Conservation (phyloP, 345 rosid genomes). For the Carallia brachiata region DNA sequence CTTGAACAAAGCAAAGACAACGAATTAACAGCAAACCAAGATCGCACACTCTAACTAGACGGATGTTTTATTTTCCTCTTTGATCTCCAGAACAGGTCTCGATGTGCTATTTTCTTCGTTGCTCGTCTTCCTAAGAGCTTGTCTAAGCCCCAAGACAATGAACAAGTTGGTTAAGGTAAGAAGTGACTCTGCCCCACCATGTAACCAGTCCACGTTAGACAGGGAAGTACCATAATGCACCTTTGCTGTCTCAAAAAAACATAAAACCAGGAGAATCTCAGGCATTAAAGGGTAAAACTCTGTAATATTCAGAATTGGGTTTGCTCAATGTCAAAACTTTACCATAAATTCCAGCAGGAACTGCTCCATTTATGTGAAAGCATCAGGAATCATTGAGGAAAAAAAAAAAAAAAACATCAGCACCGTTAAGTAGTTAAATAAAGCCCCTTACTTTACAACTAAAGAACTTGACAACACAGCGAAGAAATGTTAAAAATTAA, state of each 20-base stretch:
- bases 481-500: too few relatives aligned
- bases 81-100: constrained; percentile 19
- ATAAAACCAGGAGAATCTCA: background rate
- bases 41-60: constrained; percentile 20
- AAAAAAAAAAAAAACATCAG: constrained; percentile 26
- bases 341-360: constrained; percentile 94
- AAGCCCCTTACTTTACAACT: background rate
- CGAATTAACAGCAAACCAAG: background rate
- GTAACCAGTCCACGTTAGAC: constrained; percentile 92
- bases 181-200: constrained; percentile 92
- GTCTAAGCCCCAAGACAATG: constrained; percentile 81
- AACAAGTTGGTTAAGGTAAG: constrained; percentile 81
- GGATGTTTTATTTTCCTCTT: constrained; percentile 35
- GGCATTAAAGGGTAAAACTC: background rate
- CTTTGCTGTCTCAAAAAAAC: constrained; percentile 53
- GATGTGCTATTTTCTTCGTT: constrained; percentile 29
- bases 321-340: constrained; percentile 17
- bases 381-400: constrained; percentile 20
- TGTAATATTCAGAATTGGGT: background rate
- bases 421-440: constrained; percentile 14
- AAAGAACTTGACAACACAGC: too few relatives aligned
- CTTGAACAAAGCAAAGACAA: background rate
- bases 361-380: constrained; percentile 39
- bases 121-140: constrained; percentile 53
- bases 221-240: constrained; percentile 83